Conservation (phyloP, 73 alveolate genomes). For the Tetrahymena thermophila region DNA sequence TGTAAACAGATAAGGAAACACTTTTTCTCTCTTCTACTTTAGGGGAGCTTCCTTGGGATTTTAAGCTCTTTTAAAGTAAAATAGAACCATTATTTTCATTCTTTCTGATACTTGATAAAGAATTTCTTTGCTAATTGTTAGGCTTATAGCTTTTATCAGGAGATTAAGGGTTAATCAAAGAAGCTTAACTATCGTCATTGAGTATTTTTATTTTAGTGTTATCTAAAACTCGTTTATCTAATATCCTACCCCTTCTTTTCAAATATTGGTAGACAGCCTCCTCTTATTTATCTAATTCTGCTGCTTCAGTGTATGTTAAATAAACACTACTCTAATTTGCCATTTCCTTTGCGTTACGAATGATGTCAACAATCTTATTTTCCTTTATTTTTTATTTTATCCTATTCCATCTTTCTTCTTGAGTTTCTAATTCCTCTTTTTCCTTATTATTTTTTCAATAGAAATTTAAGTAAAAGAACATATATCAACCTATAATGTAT, state of each 20-base stretch:
- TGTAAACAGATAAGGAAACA: background rate
- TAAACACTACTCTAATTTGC: background rate
- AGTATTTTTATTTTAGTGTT: background rate
- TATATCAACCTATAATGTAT: background rate
- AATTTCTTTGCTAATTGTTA: background rate
- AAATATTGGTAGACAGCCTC: background rate
- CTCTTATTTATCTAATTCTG: background rate
- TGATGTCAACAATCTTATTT: background rate
- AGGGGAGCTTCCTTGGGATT: background rate
- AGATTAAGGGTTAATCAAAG: background rate
- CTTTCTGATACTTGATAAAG: background rate
- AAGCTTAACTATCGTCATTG: background rate
- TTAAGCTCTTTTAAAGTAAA: background rate
- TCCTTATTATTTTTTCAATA: background rate
- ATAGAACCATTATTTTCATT: background rate
- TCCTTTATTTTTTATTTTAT: background rate
- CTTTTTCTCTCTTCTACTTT: background rate
- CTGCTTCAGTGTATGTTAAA: background rate
- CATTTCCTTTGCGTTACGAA: background rate
- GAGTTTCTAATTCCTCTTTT: background rate
- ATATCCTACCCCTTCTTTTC: background rate
- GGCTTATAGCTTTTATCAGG: background rate
- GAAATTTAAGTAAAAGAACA: background rate
- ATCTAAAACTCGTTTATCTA: background rate
- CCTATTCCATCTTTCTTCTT: background rate